Conservation (phyloP, 345 rosid species). For the Theobroma cacao region DNA sequence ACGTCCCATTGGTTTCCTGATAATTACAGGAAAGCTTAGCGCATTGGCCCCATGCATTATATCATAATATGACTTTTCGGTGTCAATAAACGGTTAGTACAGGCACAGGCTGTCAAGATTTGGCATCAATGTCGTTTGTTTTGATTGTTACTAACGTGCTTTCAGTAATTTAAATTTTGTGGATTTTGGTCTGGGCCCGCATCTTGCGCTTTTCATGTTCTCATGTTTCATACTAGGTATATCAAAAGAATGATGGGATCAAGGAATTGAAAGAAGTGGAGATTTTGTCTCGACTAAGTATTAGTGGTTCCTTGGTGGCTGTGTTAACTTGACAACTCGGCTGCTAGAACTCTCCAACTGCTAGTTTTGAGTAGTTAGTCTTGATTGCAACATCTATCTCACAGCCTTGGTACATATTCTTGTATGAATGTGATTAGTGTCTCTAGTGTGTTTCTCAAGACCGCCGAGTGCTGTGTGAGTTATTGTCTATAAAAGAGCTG, state of each 20-base stretch:
- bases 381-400: background rate
- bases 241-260: background rate
- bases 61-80: background rate
- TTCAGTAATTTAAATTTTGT: background rate
- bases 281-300: background rate
- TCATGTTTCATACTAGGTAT: background rate
- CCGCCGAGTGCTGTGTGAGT: background rate
- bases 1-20: background rate
- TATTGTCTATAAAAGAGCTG: background rate
- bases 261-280: background rate
- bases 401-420: background rate
- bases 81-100: background rate
- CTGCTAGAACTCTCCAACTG: background rate
- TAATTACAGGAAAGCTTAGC: background rate
- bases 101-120: constrained; percentile 2
- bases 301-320: background rate
- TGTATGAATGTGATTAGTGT: background rate
- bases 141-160: background rate
- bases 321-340: background rate
- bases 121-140: background rate
- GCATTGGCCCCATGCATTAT: background rate
- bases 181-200: background rate
- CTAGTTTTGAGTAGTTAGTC: background rate
- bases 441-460: background rate
- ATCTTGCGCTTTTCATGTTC: background rate